phyloP scores from a whole-genome alignment of 257 asterid species.

The Galeopsis tetrahit region DNA sequence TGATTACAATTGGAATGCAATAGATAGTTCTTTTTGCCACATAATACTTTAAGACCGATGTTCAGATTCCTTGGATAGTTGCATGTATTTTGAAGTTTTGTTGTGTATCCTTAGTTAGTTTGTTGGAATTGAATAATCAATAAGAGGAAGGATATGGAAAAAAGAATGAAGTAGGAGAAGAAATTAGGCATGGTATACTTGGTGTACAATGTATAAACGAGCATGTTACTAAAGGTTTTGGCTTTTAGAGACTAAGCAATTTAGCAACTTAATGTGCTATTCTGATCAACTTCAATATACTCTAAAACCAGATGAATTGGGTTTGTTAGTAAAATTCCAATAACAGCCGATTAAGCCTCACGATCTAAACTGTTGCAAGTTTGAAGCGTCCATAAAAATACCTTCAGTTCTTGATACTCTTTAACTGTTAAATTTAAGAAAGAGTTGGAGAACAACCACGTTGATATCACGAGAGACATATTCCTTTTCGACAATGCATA shows the following conservation, averaged over 20 bases:
- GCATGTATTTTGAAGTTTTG: background rate
- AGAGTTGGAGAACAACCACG: background rate
- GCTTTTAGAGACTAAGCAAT: background rate
- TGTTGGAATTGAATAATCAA: constrained; percentile 9
- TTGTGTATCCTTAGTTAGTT: background rate
- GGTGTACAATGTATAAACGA: background rate
- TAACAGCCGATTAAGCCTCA: background rate
- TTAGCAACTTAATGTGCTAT: background rate
- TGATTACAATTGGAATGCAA: constrained; percentile 15
- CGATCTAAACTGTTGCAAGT: background rate
- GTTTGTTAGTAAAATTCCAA: background rate
- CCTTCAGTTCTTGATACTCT: background rate
- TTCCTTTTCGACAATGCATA: background rate
- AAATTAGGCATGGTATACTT: background rate
- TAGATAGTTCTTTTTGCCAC: background rate
- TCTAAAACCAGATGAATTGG: background rate
- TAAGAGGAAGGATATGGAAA: background rate
- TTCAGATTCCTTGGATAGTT: background rate
- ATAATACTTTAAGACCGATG: background rate
- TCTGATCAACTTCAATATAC: background rate
- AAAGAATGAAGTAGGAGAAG: background rate
- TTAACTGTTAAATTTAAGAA: background rate
- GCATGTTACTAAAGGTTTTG: background rate
- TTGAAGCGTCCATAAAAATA: background rate
- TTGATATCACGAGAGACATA: background rate